Evolutionary conservation across 129 eudicot genomes (phyloP).

Genomic region (Chrysanthemum makinoi): DNA sequence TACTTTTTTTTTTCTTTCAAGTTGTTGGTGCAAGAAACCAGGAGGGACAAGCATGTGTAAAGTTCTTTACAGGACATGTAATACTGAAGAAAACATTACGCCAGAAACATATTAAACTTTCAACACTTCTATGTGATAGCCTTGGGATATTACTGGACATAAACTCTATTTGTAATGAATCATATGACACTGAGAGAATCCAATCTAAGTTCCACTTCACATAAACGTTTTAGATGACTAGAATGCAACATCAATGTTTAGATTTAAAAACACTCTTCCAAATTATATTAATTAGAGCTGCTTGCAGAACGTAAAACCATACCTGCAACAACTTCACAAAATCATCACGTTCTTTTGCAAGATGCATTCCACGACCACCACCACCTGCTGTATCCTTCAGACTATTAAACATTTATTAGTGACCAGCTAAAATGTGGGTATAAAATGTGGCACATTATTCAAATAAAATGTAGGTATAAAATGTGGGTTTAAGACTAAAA

Average conservation of each 20-base stretch:
- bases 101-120: no score
- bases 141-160: no score
- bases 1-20: neutral
- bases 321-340: conserved; percentile 95
- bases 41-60: neutral
- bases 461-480: no score
- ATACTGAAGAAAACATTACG: neutral
- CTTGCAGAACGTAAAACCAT: conserved; percentile 15
- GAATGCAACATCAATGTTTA: conserved; percentile 8
- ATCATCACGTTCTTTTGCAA: conserved; percentile 89
- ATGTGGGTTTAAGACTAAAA: no score
- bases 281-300: conserved; percentile 2
- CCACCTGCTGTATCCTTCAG: conserved; percentile 98
- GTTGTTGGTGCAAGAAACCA: conserved; percentile 10
- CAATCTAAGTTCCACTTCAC: no score
- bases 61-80: neutral
- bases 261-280: neutral
- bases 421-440: neutral
- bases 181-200: no score
- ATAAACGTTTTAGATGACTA: neutral
- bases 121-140: no score
- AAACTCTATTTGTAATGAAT: no score
- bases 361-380: conserved; percentile 99
- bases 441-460: no score
- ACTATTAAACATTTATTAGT: conserved; percentile 23